These are phyloP conservation scores for Pinus albicaulis DNA, from an alignment of 75 land plant genomes.

Conservation along the genomic window DNA sequence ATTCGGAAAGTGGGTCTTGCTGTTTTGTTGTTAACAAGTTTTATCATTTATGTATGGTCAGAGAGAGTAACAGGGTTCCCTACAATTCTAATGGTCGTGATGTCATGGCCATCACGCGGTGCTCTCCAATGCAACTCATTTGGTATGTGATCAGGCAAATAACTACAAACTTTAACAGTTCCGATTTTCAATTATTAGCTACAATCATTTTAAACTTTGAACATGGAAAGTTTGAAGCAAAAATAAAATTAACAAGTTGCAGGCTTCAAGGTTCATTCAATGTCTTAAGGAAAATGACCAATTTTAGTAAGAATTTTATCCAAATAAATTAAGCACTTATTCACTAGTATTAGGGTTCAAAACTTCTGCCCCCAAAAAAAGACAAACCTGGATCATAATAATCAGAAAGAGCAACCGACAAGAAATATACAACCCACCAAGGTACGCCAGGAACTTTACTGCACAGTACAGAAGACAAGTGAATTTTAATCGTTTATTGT, in stretches of 20 bases:
- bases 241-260: not conserved
- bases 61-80: no score
- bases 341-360: not conserved
- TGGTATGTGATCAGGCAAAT: no score
- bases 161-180: no score
- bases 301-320: not conserved
- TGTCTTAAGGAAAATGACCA: not conserved
- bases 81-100: no score
- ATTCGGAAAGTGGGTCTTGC: no score
- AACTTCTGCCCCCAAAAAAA: not conserved
- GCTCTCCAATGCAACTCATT: no score
- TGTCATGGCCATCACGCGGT: no score
- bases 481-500: not conserved
- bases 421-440: constrained; percentile 7
- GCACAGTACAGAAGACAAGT: not conserved
- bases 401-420: constrained; percentile 5
- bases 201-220: no score
- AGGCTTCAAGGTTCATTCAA: not conserved
- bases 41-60: no score
- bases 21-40: no score
- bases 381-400: constrained; percentile 3
- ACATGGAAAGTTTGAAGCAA: not conserved
- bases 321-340: not conserved
- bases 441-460: constrained; percentile 8
- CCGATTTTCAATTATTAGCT: no score